Base-by-base conservation (phyloP, 78 protist genomes). In the Anaeramoeba flamelloides region DNA sequence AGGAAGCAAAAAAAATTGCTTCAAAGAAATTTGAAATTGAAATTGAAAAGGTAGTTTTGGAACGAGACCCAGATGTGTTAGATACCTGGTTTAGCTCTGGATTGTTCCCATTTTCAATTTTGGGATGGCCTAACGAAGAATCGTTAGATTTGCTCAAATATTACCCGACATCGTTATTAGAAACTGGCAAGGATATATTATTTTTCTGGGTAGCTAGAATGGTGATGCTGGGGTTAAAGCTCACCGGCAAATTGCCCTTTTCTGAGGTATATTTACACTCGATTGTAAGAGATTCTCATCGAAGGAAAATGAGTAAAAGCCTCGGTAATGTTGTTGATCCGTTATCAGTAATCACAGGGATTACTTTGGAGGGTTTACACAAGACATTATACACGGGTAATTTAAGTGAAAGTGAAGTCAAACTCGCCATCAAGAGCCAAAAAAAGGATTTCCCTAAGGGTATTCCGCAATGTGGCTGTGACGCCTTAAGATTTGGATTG, bases 121-220 rank as follows among this genome's bases (percentile, higher is more conserved):
- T 95, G 39, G 98, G 77, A 17, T 82, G 84, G 84, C 84, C 84
- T 32, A 36, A 82, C 36, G 36, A 69, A 2, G n/a, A 17, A 1
- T 26, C 39, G n/a, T n/a, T n/a, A 1, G 94, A 91, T 76, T 1
- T 87, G 0, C 30, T 79, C 41, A 0, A 38, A 3, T 92, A 85
- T 85, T 95, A 80, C 90, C 99, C 99, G 36, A 89, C 87, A 22
- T 0, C 80, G 1, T 83, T 94, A 31, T 88, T 97, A 41, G 99
- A 97, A 87, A 98, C 99, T 1, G 99, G 99, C 65, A 80, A 85
- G 74, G 99, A 98, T 86, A 98, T 98, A 76, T 81, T 98, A 37
- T 98, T 98, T 98, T 98, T 98, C 92, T 98, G 99, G 99, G 99
- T 95, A 3, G 99, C 99, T 3, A 83, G 99, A 31, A 98, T 98